Base-by-base conservation (phyloP, 2,329 filamentous ascomycete species). In the Pseudopithomyces maydicus region DNA sequence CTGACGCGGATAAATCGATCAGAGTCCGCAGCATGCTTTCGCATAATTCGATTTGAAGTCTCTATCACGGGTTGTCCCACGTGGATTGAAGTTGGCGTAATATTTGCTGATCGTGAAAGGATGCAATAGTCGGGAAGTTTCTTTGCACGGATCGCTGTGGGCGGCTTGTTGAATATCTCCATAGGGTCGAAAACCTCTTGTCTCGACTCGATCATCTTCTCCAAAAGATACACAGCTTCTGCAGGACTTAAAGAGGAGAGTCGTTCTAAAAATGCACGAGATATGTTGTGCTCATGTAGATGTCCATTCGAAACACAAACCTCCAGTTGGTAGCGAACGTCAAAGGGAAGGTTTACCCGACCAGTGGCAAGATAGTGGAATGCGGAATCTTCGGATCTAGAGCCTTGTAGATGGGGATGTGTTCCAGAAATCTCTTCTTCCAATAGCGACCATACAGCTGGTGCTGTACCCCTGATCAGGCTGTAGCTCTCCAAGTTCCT, bases 1-100 rank as follows among this genome's bases (percentile, higher is more conserved):
- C 93, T 91, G 2, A 98, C 88, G 2, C 94, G 87, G 10, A 99
- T 80, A 66, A 99, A 99, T 2, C 90, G 87, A 69, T 97, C 92
- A 15, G 86, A 82, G 55, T 88, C 80, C 49, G 85, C 78, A 8
- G 78, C 80, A 70, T 90, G 95, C 43, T 89, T 84, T 15, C 95
- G 86, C 39, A 96, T 82, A 1, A 99, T 88, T 1, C 95, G 85
- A 69, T 99, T 98, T 0, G 93, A 95, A 0, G 89, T 90, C 68
- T 99, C 95, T 1, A 96, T 84, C 0, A 85, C 84, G 0, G 95
- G 92, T 0, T 90, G 90, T 57, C 84, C 87, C 61, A 91, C 89
- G 65, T 91, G 88, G 12, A 98, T 84, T 2, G 89, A 92, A 0
- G 90, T 94, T 1, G 95, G 94, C 0, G 94, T 98, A 42, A 99